Evolutionary conservation across 2,329 filamentous ascomycete species (phyloP), one percentile per base, ranked within the genome.

Genomic region (Ampelomyces quisqualis): DNA sequence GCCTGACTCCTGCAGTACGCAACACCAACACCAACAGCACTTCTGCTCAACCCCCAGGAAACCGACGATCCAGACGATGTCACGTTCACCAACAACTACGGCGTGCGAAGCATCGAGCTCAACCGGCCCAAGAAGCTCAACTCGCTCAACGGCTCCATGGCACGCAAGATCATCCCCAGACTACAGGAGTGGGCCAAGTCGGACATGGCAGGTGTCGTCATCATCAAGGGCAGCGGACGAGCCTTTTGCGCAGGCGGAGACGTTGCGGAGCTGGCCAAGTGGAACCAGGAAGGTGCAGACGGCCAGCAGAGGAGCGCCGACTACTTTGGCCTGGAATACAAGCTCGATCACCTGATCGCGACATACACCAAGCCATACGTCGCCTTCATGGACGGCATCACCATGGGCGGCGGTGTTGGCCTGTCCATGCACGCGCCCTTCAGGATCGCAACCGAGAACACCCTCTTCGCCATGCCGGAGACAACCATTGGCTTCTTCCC

Each of bases 401-500:
- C 94, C 37, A 98, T 98, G 93, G 93, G 93, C 40, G 93, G 93
- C 40, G 93, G 93, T 53, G 93, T 97, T 38, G 93, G 93, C 5
- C 79, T 98, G 41, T 94, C 88, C 68, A 81, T 95, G 37, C 94
- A 98, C 70, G 91, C 93, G 2, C 94, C 93, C 3, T 91, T 98
- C 78, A 80, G 93, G 46, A 95, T 98, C 64, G 93, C 93, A 24
- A 98, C 93, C 2, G 93, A 98, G 72, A 86, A 85, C 64, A 98
- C 93, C 5, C 73, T 95, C 33, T 97, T 98, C 62, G 90, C 94
- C 56, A 98, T 98, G 93, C 93, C 93, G 20, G 93, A 98, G 74
- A 98, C 93, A 3, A 95, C 83, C 7, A 98, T 98, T 63, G 93
- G 93, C 26, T 96, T 97, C 77, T 98, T 98, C 77, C 93, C 94